These are phyloP conservation scores for Neltuma alba DNA, from an alignment of 306 rosid genomes.

Conservation along the genomic window DNA sequence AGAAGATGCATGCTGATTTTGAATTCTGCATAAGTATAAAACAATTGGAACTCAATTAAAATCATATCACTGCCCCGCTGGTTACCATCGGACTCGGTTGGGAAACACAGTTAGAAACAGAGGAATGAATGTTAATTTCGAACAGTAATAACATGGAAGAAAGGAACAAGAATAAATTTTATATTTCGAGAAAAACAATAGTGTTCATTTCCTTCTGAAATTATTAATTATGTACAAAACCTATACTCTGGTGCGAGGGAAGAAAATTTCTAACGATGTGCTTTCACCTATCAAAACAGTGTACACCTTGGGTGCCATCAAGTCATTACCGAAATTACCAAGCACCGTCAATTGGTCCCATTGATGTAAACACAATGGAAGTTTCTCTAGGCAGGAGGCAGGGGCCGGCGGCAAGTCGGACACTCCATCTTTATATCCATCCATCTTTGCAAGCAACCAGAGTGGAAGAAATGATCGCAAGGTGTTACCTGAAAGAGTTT, in stretches of 20 bases:
- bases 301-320: constrained; percentile 37
- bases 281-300: constrained; percentile 14
- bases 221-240: constrained; percentile 30
- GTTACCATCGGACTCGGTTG: neutral
- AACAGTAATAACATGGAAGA: neutral
- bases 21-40: too few relatives aligned
- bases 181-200: neutral
- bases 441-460: constrained; percentile 99
- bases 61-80: neutral
- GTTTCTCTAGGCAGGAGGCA: constrained; percentile 78
- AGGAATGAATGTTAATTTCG: neutral
- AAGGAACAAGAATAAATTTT: constrained; percentile 3
- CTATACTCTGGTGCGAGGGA: constrained; percentile 25
- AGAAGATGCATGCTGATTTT: too few relatives aligned
- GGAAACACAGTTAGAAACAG: constrained; percentile 8
- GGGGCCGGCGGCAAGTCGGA: constrained; percentile 95
- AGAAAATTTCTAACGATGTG: neutral
- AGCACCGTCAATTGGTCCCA: constrained; percentile 51
- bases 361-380: constrained; percentile 45
- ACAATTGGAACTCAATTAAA: neutral
- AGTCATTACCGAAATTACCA: constrained; percentile 53
- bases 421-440: constrained; percentile 99
- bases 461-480: constrained; percentile 97
- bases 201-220: neutral
- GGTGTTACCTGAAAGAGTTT: constrained; percentile 76